Percentiles rank a stretch among this genome's conserved stretches.
Evolutionary conservation across 768 basidiomycete genomes (phyloP).

Genomic region (Boletellus ananiceps): DNA sequence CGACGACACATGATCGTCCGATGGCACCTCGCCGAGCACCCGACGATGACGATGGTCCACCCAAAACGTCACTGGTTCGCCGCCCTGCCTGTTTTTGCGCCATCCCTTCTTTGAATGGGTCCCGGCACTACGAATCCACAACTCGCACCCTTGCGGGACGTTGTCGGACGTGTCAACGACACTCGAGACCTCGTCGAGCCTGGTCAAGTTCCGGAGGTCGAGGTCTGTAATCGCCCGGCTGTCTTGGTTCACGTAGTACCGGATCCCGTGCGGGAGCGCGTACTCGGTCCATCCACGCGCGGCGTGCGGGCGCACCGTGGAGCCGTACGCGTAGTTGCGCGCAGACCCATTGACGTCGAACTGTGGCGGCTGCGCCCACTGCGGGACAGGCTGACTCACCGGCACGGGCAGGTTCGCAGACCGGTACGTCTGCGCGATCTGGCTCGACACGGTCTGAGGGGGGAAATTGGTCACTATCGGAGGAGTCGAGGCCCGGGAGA

Average conservation of each 20-base stretch:
- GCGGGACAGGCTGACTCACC: constrained; percentile 27
- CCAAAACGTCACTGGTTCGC: constrained; percentile 47
- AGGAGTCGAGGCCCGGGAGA: constrained; percentile 35
- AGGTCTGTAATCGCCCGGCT: constrained; percentile 65
- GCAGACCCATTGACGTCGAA: constrained; percentile 31
- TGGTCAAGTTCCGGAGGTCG: constrained; percentile 51
- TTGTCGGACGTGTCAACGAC: constrained; percentile 26
- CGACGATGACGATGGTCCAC: constrained; percentile 60
- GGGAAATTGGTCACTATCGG: constrained; percentile 23
- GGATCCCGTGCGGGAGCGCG: constrained; percentile 64
- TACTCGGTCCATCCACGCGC: constrained; percentile 70
- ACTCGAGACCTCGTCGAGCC: constrained; percentile 41
- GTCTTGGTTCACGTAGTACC: constrained; percentile 67
- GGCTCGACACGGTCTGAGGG: constrained; percentile 16
- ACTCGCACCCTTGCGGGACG: constrained; percentile 46
- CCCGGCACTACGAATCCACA: constrained; percentile 54
- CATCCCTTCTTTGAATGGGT: constrained; percentile 26
- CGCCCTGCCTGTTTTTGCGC: constrained; percentile 28
- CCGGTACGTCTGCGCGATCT: constrained; percentile 25
- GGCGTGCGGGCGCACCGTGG: constrained; percentile 20
- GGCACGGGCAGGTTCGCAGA: constrained; percentile 14
- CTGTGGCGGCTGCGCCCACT: constrained; percentile 22
- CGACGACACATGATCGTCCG: constrained; percentile 21
- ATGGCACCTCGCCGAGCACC: constrained; percentile 45
- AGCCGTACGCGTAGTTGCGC: constrained; percentile 25